These are phyloP conservation scores for Syzygium aqueum DNA, from an alignment of 345 rosid species.

Conservation along the genomic window DNA sequence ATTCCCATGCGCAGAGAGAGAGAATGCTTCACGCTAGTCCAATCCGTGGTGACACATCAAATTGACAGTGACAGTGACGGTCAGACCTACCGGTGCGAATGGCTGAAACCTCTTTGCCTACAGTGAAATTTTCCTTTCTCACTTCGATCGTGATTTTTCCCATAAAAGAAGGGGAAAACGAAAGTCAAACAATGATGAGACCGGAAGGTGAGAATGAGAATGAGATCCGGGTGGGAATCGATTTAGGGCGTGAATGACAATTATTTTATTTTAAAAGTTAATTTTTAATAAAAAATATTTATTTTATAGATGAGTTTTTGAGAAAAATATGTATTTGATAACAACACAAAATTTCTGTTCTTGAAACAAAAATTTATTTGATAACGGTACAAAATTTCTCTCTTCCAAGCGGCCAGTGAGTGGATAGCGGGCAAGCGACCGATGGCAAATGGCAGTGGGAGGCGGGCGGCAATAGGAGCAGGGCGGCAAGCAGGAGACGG, in stretches of 20 bases:
- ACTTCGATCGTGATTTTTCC: neutral
- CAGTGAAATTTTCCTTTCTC: neutral
- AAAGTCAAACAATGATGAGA: neutral
- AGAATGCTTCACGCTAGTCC: neutral
- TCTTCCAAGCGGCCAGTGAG: too few relatives aligned
- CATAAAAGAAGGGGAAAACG: neutral
- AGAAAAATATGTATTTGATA: too few relatives aligned
- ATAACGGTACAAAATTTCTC: too few relatives aligned
- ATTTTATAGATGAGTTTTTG: too few relatives aligned
- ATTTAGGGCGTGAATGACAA: neutral
- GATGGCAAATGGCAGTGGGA: too few relatives aligned
- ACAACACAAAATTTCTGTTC: too few relatives aligned
- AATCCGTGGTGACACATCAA: neutral
- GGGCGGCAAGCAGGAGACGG: too few relatives aligned
- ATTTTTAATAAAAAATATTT: too few relatives aligned
- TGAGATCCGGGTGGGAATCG: neutral
- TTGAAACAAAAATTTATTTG: too few relatives aligned
- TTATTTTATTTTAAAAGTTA: too few relatives aligned
- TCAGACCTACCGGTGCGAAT: neutral
- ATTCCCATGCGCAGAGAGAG: neutral
- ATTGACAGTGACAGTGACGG: neutral
- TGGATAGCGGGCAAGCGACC: rapidly evolving
- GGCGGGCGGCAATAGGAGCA: too few relatives aligned
- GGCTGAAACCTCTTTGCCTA: neutral
- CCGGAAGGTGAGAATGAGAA: neutral